A percentile compares a stretch with the other conserved stretches of the same genome.
Conservation (phyloP, 345 rosid genomes). For the Orychophragmus violaceus region DNA sequence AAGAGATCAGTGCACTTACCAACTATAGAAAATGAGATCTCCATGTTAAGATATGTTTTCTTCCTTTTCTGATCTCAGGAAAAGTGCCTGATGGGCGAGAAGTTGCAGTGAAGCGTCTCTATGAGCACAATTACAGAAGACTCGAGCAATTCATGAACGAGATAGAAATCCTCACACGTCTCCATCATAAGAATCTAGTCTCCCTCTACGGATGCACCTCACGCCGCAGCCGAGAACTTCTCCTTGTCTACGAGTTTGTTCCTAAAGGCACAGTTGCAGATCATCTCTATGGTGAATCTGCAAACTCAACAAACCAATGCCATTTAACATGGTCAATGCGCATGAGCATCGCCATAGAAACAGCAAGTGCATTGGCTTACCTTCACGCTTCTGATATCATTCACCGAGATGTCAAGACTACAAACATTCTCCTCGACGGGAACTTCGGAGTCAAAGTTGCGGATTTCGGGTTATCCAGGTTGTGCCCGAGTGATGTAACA, state of each 20-base stretch:
- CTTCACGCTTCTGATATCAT: constrained; percentile 53
- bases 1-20: constrained; percentile 11
- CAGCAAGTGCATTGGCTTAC: constrained; percentile 53
- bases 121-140: constrained; percentile 42
- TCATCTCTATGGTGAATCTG: too few species aligned
- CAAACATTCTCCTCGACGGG: constrained; percentile 54
- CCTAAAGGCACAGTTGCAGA: too few species aligned
- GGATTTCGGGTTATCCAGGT: constrained; percentile 58
- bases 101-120: constrained; percentile 63
- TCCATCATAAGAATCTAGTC: constrained; percentile 58
- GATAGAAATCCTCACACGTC: constrained; percentile 48
- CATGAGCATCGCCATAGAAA: constrained; percentile 54
- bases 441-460: constrained; percentile 57
- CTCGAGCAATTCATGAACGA: too few species aligned
- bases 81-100: constrained; percentile 57
- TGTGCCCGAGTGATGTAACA: too few species aligned
- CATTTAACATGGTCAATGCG: too few species aligned
- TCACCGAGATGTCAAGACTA: constrained; percentile 58
- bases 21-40: not conserved
- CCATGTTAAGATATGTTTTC: not conserved
- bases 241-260: too few species aligned
- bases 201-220: constrained; percentile 62
- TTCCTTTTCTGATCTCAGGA: too few species aligned
- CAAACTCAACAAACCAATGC: too few species aligned
- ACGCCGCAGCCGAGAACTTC: constrained; percentile 45